phyloP scores from a whole-genome alignment of 2,329 filamentous ascomycete genomes.

The Plenodomus tracheiphilus region DNA sequence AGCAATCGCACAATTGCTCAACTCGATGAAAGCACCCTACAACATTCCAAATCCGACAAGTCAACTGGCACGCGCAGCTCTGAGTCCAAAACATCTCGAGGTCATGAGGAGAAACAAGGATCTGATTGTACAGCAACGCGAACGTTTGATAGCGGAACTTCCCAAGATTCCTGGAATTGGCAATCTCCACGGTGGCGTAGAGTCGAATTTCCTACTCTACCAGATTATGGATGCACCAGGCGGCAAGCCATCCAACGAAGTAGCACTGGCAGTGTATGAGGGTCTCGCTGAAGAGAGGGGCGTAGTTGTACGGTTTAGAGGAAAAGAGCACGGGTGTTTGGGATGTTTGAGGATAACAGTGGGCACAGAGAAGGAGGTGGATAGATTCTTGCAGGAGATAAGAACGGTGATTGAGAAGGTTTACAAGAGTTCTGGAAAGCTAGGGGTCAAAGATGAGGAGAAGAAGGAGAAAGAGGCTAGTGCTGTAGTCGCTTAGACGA shows the following conservation, averaged over 20 bases:
- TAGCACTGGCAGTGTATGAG: conserved; percentile 81
- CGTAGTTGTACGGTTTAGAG: conserved; percentile 91
- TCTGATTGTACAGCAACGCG: conserved; percentile 74
- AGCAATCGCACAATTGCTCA: conserved; percentile 77
- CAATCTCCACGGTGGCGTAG: conserved; percentile 74
- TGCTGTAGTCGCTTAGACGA: conserved; percentile 53
- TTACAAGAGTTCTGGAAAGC: conserved; percentile 42
- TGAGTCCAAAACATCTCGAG: conserved; percentile 67
- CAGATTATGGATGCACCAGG: conserved; percentile 74
- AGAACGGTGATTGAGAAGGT: conserved; percentile 55
- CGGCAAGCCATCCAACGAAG: conserved; percentile 76
- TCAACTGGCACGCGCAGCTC: conserved; percentile 73
- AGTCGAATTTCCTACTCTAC: conserved; percentile 87
- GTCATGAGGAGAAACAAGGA: conserved; percentile 72
- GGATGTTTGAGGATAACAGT: conserved; percentile 92
- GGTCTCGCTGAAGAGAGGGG: conserved; percentile 80
- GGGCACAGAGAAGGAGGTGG: conserved; percentile 85
- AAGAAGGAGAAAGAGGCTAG: conserved; percentile 55
- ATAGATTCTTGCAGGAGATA: conserved; percentile 73
- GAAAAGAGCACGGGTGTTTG: conserved; percentile 86
- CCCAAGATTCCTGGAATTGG: conserved; percentile 78
- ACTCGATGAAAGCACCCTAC: conserved; percentile 94
- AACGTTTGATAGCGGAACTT: conserved; percentile 74
- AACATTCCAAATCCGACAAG: conserved; percentile 90
- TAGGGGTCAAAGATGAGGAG: conserved; percentile 45